Percentiles rank a stretch among this genome's conserved stretches.
These are phyloP conservation scores for Cutaneotrichosporon curvatum DNA, from an alignment of 1,284 basidiomycete species.

Conservation along the genomic window DNA sequence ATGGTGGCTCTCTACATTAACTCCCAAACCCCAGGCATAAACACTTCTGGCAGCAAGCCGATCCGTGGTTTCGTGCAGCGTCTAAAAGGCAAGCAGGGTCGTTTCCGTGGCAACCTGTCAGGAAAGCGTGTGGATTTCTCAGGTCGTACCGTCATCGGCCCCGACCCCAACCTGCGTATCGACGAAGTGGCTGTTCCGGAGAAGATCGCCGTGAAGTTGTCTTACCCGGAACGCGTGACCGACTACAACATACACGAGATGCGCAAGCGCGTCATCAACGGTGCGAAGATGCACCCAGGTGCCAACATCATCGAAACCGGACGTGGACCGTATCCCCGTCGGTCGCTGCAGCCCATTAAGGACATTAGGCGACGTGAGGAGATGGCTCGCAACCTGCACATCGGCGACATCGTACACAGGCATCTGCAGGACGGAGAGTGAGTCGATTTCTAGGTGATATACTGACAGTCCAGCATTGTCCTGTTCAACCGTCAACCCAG, in stretches of 20 bases:
- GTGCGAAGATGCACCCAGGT: slow-evolving; percentile 86
- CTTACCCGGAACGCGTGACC: slow-evolving; percentile 94
- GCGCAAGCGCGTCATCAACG: slow-evolving; percentile 75
- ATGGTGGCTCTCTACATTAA: slow-evolving; percentile 98
- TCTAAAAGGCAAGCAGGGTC: slow-evolving; percentile 97
- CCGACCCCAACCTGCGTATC: slow-evolving; percentile 95
- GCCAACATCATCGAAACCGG: slow-evolving; percentile 80
- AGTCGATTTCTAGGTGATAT: slow-evolving; percentile 22
- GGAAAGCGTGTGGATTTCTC: slow-evolving; percentile 99
- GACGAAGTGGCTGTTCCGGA: slow-evolving; percentile 98
- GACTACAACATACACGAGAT: slow-evolving; percentile 79
- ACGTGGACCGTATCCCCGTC: slow-evolving; percentile 15
- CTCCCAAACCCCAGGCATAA: slow-evolving; percentile 90
- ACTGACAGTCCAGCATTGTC: slow-evolving; percentile 57
- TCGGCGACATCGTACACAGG: slow-evolving; percentile 46
- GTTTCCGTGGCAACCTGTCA: slow-evolving; percentile 95
- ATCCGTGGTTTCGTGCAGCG: slow-evolving; percentile 97
- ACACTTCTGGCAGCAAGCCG: slow-evolving; percentile 73
- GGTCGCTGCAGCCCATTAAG: slow-evolving; percentile 26
- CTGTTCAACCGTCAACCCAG: slow-evolving; percentile 98
- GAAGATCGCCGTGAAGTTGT: slow-evolving; percentile 89
- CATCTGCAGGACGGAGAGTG: slow-evolving; percentile 91
- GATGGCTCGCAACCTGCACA: slow-evolving; percentile 37
- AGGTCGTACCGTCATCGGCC: slow-evolving; percentile 95
- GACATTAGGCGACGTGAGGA: slow-evolving; percentile 32